phyloP scores from a whole-genome alignment of 2,329 filamentous ascomycete genomes.

The Thielaviopsis punctulata region DNA sequence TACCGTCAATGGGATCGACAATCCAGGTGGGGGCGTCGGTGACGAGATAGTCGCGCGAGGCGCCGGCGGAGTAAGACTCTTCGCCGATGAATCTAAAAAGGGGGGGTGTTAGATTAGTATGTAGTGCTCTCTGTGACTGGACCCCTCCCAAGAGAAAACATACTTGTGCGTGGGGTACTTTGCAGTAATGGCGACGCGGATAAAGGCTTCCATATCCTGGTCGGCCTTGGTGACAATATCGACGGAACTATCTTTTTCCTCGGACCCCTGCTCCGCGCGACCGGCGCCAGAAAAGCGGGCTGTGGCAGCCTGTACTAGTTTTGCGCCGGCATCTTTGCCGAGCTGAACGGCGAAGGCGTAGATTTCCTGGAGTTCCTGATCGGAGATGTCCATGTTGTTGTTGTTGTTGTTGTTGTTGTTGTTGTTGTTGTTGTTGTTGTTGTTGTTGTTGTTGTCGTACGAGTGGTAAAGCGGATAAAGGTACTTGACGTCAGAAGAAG shows the following conservation, averaged over 20 bases:
- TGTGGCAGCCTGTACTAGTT: constrained; percentile 47
- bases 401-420: no score
- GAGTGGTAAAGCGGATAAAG: no score
- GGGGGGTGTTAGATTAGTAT: neutral
- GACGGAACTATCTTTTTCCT: constrained; percentile 58
- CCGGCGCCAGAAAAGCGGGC: constrained; percentile 29
- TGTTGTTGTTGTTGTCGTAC: no score
- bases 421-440: no score
- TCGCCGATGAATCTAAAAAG: constrained; percentile 52
- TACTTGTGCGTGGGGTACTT: constrained; percentile 52
- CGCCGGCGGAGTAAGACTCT: constrained; percentile 54
- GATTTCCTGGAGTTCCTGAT: constrained; percentile 7
- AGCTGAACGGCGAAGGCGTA: constrained; percentile 55
- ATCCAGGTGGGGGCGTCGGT: constrained; percentile 50
- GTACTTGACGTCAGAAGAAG: no score
- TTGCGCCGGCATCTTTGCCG: constrained; percentile 49
- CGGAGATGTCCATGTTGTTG: constrained; percentile 1
- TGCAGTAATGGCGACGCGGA: constrained; percentile 24
- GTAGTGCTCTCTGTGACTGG: neutral
- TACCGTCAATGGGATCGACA: constrained; percentile 62
- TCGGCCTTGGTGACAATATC: constrained; percentile 67
- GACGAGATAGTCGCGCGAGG: constrained; percentile 52
- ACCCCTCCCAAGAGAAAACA: constrained; percentile 16
- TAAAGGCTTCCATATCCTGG: constrained; percentile 32
- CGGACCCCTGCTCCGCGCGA: constrained; percentile 12